Conservation (phyloP, 805 yeast species). For the Suhomyces tanzawaensis region DNA sequence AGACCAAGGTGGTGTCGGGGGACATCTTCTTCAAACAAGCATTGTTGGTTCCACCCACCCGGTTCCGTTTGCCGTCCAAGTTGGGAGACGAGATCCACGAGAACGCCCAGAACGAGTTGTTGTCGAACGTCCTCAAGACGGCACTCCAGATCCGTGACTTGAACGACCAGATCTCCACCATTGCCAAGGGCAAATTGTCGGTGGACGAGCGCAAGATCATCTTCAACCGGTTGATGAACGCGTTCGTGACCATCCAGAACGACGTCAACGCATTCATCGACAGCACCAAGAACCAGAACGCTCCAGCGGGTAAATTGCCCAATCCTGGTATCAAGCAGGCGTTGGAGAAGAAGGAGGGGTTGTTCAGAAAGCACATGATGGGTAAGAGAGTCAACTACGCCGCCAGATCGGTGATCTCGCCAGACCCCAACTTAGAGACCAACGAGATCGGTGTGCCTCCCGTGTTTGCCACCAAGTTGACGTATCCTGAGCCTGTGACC, state of each 20-base stretch:
- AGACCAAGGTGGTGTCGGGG: constrained; percentile 48
- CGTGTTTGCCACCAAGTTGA: constrained; percentile 90
- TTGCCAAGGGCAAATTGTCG: constrained; percentile 47
- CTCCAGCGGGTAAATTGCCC: constrained; percentile 65
- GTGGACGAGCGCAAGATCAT: constrained; percentile 71
- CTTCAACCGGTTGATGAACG: constrained; percentile 90
- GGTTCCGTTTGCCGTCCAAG: constrained; percentile 95
- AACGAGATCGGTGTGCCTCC: constrained; percentile 99
- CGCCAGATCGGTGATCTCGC: constrained; percentile 98
- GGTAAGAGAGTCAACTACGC: constrained; percentile 99
- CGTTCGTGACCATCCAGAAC: constrained; percentile 91
- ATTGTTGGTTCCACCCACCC: constrained; percentile 90
- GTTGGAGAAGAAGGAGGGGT: constrained; percentile 96
- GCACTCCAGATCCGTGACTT: constrained; percentile 81
- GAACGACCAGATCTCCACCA: constrained; percentile 73
- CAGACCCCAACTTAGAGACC: constrained; percentile 97
- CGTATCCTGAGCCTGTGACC: constrained; percentile 98
- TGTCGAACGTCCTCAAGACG: constrained; percentile 77
- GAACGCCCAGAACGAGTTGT: constrained; percentile 85
- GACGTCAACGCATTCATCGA: constrained; percentile 94
- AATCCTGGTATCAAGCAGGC: constrained; percentile 97
- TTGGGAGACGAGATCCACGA: constrained; percentile 96
- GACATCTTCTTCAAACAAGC: constrained; percentile 90
- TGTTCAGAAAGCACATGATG: constrained; percentile 99
- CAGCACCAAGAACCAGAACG: constrained; percentile 81